Evolutionary conservation across 257 asterid species (phyloP).

Genomic region (Fraxinus excelsior): DNA sequence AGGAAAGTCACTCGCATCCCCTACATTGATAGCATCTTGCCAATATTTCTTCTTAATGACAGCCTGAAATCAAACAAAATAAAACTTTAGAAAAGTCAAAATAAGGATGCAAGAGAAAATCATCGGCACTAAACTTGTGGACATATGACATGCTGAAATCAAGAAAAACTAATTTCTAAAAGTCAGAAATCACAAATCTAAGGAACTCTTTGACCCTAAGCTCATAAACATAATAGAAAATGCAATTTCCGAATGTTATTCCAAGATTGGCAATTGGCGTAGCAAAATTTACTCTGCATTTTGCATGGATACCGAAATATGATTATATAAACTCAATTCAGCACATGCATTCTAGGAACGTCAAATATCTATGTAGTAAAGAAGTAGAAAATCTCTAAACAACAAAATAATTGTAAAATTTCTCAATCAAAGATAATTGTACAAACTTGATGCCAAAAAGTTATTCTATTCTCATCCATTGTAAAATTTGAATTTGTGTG

Average conservation of each 20-base stretch:
- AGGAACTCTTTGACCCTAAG: neutral
- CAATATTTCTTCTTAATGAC: too few relatives aligned
- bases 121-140: too few relatives aligned
- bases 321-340: neutral
- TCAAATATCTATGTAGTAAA: neutral
- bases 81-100: too few relatives aligned
- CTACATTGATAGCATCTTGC: too few relatives aligned
- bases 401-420: neutral
- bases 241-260: neutral
- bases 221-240: neutral
- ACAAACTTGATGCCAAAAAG: too few relatives aligned
- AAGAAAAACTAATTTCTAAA: neutral
- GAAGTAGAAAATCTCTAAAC: neutral
- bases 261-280: neutral
- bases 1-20: too few relatives aligned
- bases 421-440: too few relatives aligned
- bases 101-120: too few relatives aligned
- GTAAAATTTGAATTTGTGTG: too few relatives aligned
- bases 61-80: too few relatives aligned
- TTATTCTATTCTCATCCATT: too few relatives aligned
- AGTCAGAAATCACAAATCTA: slow-evolving; percentile 5
- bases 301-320: neutral
- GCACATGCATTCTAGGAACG: neutral
- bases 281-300: neutral
- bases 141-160: slow-evolving; percentile 31